These are phyloP conservation scores for Phoma sp. DNA, from an alignment of 2,329 filamentous ascomycete species.

Conservation along the genomic window DNA sequence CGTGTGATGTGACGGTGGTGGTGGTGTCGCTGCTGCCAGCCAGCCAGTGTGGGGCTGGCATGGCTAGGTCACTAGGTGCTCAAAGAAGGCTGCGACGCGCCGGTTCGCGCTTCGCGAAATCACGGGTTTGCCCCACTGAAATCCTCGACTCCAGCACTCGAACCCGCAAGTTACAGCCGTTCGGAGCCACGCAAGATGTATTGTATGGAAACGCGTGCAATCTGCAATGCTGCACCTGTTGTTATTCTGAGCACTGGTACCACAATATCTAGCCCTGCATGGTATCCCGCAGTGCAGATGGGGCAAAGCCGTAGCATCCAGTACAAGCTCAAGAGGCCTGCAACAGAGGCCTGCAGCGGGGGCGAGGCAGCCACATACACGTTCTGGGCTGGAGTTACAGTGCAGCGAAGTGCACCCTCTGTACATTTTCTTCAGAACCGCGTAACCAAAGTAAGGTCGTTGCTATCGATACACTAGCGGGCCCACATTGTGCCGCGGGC, in stretches of 20 bases:
- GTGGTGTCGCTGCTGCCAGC: background rate
- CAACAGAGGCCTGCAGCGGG: background rate
- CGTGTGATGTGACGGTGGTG: conserved; percentile 5
- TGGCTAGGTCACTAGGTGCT: background rate
- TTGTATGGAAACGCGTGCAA: no score
- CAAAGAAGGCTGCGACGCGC: background rate
- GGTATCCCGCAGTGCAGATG: no score
- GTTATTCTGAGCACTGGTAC: no score
- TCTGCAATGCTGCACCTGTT: no score
- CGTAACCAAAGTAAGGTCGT: background rate
- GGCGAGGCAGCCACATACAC: background rate
- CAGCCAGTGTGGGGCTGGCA: conserved; percentile 4
- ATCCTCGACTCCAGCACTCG: background rate
- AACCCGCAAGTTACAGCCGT: no score
- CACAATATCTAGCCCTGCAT: no score
- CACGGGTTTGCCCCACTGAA: conserved; percentile 4
- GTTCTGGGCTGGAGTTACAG: no score
- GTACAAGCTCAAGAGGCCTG: background rate
- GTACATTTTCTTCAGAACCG: conserved; percentile 2
- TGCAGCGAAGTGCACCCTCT: no score
- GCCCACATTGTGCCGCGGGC: conserved; percentile 27
- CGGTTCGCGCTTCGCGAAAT: background rate
- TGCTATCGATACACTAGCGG: conserved; percentile 17
- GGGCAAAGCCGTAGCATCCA: no score
- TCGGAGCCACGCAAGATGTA: no score